Evolutionary conservation across 169 alveolate genomes (phyloP).

Genomic region (Cryptosporidium viatorum): DNA sequence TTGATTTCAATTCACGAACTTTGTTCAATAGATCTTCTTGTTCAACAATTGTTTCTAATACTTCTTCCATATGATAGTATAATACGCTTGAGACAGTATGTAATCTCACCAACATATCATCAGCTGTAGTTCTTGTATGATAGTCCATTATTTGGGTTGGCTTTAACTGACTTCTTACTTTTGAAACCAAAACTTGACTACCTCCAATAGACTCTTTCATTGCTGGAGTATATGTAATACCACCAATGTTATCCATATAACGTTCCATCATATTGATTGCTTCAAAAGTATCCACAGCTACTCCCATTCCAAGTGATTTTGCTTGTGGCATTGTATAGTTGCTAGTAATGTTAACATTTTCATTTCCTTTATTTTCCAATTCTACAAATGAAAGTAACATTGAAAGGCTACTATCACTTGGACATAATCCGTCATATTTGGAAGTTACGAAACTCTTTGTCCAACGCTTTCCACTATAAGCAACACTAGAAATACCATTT

Average conservation of each 20-base stretch:
- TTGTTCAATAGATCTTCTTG: constrained; percentile 54
- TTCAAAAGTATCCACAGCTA: constrained; percentile 71
- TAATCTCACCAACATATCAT: constrained; percentile 42
- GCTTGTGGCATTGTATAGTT: constrained; percentile 38
- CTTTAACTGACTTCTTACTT: constrained; percentile 56
- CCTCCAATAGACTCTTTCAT: constrained; percentile 73
- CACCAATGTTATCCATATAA: constrained; percentile 70
- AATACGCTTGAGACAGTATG: constrained; percentile 56
- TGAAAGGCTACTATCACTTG: constrained; percentile 64
- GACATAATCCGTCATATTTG: constrained; percentile 60
- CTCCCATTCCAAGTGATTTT: constrained; percentile 51
- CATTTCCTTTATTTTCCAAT: constrained; percentile 1
- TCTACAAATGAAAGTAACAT: constrained; percentile 62
- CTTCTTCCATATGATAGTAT: constrained; percentile 64
- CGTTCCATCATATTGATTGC: constrained; percentile 69
- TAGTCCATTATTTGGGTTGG: constrained; percentile 75
- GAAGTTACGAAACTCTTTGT: constrained; percentile 63
- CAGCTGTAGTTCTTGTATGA: constrained; percentile 64
- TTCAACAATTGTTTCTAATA: constrained; percentile 62
- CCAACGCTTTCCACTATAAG: constrained; percentile 63
- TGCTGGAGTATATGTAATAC: constrained; percentile 53
- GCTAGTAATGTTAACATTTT: neutral
- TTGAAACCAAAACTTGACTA: constrained; percentile 65
- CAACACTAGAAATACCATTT: constrained; percentile 64
- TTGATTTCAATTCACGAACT: constrained; percentile 57